Evolutionary conservation across 257 asterid species (phyloP).

Genomic region (Capsicum baccatum): DNA sequence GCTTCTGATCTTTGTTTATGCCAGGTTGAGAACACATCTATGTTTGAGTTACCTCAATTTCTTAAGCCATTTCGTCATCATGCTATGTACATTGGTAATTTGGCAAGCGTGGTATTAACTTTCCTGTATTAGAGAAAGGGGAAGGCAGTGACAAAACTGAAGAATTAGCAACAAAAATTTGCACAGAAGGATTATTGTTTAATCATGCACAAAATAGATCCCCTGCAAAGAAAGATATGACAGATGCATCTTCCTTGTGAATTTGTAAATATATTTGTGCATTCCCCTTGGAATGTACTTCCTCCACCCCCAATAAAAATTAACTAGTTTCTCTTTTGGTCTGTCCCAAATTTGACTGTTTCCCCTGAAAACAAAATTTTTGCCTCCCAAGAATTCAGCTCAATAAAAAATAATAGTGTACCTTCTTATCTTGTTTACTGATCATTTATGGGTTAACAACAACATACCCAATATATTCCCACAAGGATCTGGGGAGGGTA

Average conservation of each 20-base stretch:
- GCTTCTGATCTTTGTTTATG: not conserved
- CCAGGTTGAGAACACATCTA: slow-evolving; percentile 1
- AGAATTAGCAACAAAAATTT: not conserved
- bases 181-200: slow-evolving; percentile 16
- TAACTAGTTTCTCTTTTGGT: not conserved
- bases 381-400: not conserved
- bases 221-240: not conserved
- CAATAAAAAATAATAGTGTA: not conserved
- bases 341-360: not conserved
- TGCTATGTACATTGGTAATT: not conserved
- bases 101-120: not conserved
- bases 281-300: not conserved
- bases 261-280: not conserved
- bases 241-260: slow-evolving; percentile 15
- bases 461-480: too few species aligned
- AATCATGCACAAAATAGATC: not conserved
- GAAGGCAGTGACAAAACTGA: not conserved
- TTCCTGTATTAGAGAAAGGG: slow-evolving; percentile 4
- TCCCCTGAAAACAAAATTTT: not conserved
- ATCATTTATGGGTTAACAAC: not conserved
- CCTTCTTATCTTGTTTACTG: not conserved
- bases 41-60: not conserved
- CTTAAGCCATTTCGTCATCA: not conserved
- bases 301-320: not conserved
- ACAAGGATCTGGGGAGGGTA: too few species aligned